phyloP scores from a whole-genome alignment of 192 early-diverging fungal genomes.

The Allomyces macrogynus region DNA sequence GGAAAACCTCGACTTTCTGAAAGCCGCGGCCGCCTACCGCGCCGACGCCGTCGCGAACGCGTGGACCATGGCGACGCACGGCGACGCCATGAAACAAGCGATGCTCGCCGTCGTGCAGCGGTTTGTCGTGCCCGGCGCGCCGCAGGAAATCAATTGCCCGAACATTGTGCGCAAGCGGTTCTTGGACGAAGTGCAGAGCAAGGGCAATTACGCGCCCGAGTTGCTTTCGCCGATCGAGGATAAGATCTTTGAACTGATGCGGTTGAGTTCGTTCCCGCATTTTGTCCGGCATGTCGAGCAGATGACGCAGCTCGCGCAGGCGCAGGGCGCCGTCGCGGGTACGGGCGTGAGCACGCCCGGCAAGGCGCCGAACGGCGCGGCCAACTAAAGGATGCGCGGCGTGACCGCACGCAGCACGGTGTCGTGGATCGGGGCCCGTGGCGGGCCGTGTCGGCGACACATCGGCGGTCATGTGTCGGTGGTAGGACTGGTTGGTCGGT shows the following conservation, averaged over 20 bases:
- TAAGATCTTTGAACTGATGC: background rate
- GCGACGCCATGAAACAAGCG: background rate
- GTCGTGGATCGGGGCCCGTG: no score
- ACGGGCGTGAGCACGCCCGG: no score
- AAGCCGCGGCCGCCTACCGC: background rate
- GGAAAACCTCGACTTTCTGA: background rate
- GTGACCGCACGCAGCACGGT: no score
- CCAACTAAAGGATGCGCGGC: no score
- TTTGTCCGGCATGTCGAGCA: background rate
- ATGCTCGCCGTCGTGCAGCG: background rate
- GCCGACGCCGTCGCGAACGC: background rate
- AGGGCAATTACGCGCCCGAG: background rate
- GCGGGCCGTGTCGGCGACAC: no score
- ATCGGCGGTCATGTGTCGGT: no score
- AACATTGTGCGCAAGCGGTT: background rate
- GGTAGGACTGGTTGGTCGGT: no score
- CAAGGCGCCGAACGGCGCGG: no score
- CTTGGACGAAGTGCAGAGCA: background rate
- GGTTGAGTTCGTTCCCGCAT: background rate
- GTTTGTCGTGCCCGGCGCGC: background rate
- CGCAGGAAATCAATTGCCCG: background rate
- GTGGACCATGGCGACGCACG: background rate
- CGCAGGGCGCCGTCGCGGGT: no score
- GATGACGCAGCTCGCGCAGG: background rate
- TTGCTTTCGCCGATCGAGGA: background rate